These are phyloP conservation scores for Ailanthus altissimus DNA, from an alignment of 345 rosid species.

Conservation along the genomic window DNA sequence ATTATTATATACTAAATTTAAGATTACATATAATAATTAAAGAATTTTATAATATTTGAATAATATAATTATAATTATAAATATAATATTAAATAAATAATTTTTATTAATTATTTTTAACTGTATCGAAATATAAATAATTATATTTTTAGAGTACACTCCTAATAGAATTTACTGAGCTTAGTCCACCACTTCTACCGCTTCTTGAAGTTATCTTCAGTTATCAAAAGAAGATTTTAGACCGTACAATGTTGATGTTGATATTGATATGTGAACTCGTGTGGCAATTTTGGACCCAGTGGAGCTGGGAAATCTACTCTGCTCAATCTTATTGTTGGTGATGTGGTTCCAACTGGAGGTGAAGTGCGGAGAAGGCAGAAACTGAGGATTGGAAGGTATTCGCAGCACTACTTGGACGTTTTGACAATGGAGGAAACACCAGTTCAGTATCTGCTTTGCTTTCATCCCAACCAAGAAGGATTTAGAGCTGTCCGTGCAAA, in stretches of 20 bases:
- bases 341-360: constrained; percentile 77
- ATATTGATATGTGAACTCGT: constrained; percentile 96
- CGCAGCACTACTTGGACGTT: constrained; percentile 92
- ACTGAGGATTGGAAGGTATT: constrained; percentile 88
- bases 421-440: constrained; percentile 92
- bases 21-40: too few species aligned
- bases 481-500: constrained; percentile 88
- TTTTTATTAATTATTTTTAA: too few species aligned
- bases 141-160: too few species aligned
- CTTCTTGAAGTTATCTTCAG: constrained; percentile 85
- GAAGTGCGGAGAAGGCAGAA: constrained; percentile 86
- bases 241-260: constrained; percentile 81
- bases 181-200: constrained; percentile 89
- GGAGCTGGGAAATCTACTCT: constrained; percentile 97
- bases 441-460: constrained; percentile 89
- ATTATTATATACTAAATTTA: too few species aligned
- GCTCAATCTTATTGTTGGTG: constrained; percentile 90
- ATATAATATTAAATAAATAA: too few species aligned
- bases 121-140: too few species aligned
- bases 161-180: too few species aligned
- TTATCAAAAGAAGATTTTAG: constrained; percentile 82
- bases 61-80: too few species aligned
- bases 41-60: too few species aligned
- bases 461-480: constrained; percentile 95
- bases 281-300: constrained; percentile 92